Percentiles rank a stretch among this genome's conserved stretches.
Conservation (phyloP, 1,284 basidiomycete species). For the Bjerkandera adusta region DNA sequence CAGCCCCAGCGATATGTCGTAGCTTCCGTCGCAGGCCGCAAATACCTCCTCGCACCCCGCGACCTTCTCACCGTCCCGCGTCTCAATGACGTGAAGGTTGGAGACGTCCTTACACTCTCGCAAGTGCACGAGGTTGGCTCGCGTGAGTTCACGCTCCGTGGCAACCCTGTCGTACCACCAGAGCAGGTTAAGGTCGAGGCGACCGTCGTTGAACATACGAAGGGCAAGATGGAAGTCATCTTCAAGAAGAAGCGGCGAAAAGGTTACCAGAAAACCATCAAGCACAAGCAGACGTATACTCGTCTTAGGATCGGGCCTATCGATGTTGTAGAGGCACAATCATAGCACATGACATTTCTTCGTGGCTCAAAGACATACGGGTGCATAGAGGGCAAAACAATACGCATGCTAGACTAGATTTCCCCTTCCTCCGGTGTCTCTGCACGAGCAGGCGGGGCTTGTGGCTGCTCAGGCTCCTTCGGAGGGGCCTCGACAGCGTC, state of each 20-base stretch:
- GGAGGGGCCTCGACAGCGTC: slow-evolving; percentile 38
- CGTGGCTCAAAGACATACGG: slow-evolving; percentile 4
- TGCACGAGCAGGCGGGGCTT: slow-evolving; percentile 39
- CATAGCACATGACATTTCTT: slow-evolving; percentile 24
- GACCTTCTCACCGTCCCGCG: slow-evolving; percentile 93
- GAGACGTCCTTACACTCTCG: slow-evolving; percentile 82
- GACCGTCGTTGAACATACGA: slow-evolving; percentile 96
- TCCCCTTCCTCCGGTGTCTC: slow-evolving; percentile 83
- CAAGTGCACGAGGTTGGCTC: slow-evolving; percentile 94
- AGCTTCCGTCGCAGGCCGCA: slow-evolving; percentile 84
- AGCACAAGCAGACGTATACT: slow-evolving; percentile 93
- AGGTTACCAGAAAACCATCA: slow-evolving; percentile 83
- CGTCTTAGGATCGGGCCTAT: slow-evolving; percentile 82
- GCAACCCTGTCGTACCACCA: slow-evolving; percentile 59
- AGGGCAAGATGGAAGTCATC: slow-evolving; percentile 86
- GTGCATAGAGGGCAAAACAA: background rate
- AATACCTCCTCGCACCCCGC: slow-evolving; percentile 85
- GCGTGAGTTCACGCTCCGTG: slow-evolving; percentile 90
- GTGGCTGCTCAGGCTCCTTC: slow-evolving; percentile 21
- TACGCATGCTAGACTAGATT: slow-evolving; percentile 43
- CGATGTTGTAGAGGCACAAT: slow-evolving; percentile 31
- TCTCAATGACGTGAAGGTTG: slow-evolving; percentile 78
- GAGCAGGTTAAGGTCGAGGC: slow-evolving; percentile 74
- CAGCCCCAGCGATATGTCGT: slow-evolving; percentile 89
- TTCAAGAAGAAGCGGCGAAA: slow-evolving; percentile 98